Evolutionary conservation across 805 yeast species (phyloP), one percentile per base, ranked within the genome.

Genomic region (Candida nonsorbophila): DNA sequence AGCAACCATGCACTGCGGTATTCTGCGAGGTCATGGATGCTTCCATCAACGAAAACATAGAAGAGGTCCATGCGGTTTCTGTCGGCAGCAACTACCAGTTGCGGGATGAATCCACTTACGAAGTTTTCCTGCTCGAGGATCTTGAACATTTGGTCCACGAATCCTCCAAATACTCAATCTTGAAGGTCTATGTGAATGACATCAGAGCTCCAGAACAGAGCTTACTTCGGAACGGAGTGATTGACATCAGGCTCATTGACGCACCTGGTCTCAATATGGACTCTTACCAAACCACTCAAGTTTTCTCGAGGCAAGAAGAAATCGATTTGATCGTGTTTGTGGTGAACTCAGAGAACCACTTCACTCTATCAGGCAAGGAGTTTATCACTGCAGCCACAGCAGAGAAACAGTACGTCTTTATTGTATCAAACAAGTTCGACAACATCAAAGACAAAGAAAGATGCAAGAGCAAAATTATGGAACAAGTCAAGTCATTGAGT

Each of bases 201-300:
- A 65, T 67, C 28, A 69, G 96, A 21, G 69, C 79, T 2, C 58
- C 73, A 1, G 76, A 76, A 25, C 75, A 74, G 42, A 81, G 94
- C 44, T 60, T 92, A 30, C 62, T 92, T 34, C 74, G 79, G 36
- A 92, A 92, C 53, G 97, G 97, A 2, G 83, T 86, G 7, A 85
- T 90, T 22, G 97, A 92, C 48, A 87, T 92, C 33, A 77, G 88
- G 14, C 65, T 92, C 37, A 92, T 92, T 30, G 99, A 92, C 60
- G 97, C 97, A 0, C 99, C 99, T 0, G 99, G 99, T 0, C 67
- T 92, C 33, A 92, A 92, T 52, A 70, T 87, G 69, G 97, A 90
- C 47, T 84, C 92, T 4, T 82, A 81, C 44, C 95, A 86, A 52
- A 92, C 99, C 0, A 84, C 95, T 2, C 95, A 90, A 49, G 87